These are phyloP conservation scores for Ophioceras dolichostomum DNA, from an alignment of 2,329 filamentous ascomycete species.

Conservation along the genomic window DNA sequence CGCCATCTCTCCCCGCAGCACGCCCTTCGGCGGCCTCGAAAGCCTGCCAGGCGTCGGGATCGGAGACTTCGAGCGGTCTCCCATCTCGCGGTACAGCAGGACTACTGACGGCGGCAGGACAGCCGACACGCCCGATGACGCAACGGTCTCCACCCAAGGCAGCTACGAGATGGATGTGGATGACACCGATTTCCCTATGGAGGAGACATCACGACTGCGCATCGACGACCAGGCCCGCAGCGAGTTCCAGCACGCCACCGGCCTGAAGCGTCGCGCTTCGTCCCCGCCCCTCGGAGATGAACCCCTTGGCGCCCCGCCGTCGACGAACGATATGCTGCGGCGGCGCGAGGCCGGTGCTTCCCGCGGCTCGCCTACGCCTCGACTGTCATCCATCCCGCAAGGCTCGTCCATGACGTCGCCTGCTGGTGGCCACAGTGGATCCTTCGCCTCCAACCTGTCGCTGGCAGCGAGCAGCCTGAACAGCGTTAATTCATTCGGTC, in stretches of 20 bases:
- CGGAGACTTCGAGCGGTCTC: constrained; percentile 34
- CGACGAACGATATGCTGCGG: constrained; percentile 30
- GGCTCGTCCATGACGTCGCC: constrained; percentile 29
- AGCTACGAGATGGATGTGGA: constrained; percentile 37
- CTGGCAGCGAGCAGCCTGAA: constrained; percentile 29
- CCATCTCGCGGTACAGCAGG: constrained; percentile 28
- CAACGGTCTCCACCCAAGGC: constrained; percentile 27
- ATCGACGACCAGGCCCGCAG: constrained; percentile 26
- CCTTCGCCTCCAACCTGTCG: constrained; percentile 33
- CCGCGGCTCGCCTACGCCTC: constrained; percentile 39
- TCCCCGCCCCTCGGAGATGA: constrained; percentile 42
- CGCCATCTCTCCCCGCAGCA: constrained; percentile 31
- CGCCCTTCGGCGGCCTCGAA: constrained; percentile 23
- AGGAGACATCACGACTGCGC: constrained; percentile 29
- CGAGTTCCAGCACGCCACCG: constrained; percentile 24
- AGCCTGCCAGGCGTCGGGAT: constrained; percentile 31
- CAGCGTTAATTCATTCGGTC: no score
- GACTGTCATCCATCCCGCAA: constrained; percentile 33
- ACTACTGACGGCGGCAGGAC: constrained; percentile 33
- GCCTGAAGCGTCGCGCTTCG: constrained; percentile 43
- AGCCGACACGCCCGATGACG: constrained; percentile 31
- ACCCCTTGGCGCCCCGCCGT: constrained; percentile 16
- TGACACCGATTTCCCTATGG: constrained; percentile 30
- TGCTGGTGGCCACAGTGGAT: constrained; percentile 27
- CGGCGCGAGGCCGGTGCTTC: constrained; percentile 31